These are phyloP conservation scores for Penicillium sp. DNA, from an alignment of 2,329 filamentous ascomycete species.

Conservation along the genomic window DNA sequence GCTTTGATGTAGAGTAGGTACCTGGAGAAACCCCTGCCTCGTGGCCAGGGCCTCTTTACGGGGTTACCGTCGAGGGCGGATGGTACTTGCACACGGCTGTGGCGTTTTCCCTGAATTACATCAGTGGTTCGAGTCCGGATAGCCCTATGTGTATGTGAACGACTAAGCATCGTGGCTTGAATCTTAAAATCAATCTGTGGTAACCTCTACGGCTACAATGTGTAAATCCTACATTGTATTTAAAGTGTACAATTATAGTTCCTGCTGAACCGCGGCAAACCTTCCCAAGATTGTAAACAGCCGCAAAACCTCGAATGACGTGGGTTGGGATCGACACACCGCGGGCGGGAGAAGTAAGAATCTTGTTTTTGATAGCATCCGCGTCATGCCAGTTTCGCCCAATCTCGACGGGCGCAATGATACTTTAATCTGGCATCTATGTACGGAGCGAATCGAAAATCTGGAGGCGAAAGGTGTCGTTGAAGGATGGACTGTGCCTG, in stretches of 20 bases:
- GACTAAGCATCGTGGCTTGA: neutral
- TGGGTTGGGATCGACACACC: neutral
- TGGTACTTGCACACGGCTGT: neutral
- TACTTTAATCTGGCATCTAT: neutral
- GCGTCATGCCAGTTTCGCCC: neutral
- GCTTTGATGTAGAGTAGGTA: neutral
- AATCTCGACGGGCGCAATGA: neutral
- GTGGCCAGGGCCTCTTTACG: neutral
- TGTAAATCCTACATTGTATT: neutral
- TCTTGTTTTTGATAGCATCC: neutral
- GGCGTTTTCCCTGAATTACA: neutral
- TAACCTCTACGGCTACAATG: neutral
- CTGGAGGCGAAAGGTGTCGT: neutral
- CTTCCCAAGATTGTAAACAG: neutral
- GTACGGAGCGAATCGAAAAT: neutral
- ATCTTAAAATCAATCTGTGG: neutral
- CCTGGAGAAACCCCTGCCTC: neutral
- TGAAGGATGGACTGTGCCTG: neutral
- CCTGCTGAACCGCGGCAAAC: neutral
- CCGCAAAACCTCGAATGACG: neutral
- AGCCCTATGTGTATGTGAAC: neutral
- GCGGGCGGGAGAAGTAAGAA: neutral
- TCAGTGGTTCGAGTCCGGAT: neutral
- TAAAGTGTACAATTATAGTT: neutral
- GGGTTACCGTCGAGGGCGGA: neutral